Conservation (phyloP, 1,139 yeast species). For the Lodderomyces parapsilosis region DNA sequence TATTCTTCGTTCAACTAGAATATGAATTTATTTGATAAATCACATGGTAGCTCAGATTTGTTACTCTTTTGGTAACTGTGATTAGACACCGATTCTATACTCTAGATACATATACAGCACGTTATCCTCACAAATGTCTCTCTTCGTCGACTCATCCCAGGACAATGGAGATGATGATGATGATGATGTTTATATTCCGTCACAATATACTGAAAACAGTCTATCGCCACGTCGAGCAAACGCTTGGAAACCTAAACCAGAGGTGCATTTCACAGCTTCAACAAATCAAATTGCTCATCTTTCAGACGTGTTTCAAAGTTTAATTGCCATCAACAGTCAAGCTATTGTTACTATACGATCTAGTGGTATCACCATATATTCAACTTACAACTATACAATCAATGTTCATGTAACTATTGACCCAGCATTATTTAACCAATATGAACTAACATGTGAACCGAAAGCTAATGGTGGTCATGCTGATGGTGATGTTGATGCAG, state of each 20-base stretch:
- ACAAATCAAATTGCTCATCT: conserved; percentile 40
- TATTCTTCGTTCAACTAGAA: too few species aligned
- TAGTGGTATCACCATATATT: conserved; percentile 32
- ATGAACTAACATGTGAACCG: conserved; percentile 18
- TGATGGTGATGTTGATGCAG: conserved; percentile 8
- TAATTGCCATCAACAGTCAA: conserved; percentile 32
- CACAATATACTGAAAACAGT: not conserved
- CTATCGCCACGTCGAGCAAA: not conserved
- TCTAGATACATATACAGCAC: too few species aligned
- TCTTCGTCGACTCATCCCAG: conserved; percentile 9
- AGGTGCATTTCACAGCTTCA: conserved; percentile 30
- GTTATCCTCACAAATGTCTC: conserved; percentile 9
- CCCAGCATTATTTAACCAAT: conserved; percentile 34
- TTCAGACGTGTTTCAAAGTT: conserved; percentile 36
- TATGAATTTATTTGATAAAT: too few species aligned
- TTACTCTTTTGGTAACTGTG: too few species aligned
- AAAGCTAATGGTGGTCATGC: conserved; percentile 11
- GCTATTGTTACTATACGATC: conserved; percentile 36
- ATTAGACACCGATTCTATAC: too few species aligned
- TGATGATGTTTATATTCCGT: not conserved
- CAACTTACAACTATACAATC: conserved; percentile 39
- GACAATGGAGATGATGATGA: conserved; percentile 3
- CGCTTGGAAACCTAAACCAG: conserved; percentile 1
- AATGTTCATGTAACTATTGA: conserved; percentile 39
- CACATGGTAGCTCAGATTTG: not conserved